Evolutionary conservation across 1,139 yeast species (phyloP).

Genomic region (Debaryomyces coudertii): DNA sequence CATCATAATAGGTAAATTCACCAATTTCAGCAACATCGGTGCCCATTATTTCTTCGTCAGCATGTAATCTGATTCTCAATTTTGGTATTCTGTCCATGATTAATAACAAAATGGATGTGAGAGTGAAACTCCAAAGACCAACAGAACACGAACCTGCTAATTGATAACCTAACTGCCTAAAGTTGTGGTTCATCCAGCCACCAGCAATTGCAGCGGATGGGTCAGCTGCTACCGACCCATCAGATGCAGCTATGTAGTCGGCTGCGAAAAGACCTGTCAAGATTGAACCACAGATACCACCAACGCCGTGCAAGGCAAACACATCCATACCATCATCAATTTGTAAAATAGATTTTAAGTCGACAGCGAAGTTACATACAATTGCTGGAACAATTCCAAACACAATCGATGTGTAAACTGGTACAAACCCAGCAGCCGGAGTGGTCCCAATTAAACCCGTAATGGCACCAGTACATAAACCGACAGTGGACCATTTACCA

Average conservation of each 20-base stretch:
- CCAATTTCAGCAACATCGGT: slow-evolving; percentile 89
- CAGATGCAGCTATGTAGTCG: slow-evolving; percentile 83
- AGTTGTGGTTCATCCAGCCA: slow-evolving; percentile 95
- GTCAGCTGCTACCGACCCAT: slow-evolving; percentile 59
- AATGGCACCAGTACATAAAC: slow-evolving; percentile 90
- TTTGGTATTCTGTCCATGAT: slow-evolving; percentile 80
- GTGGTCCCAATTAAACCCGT: slow-evolving; percentile 96
- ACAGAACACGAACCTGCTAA: slow-evolving; percentile 80
- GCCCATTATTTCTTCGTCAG: slow-evolving; percentile 89
- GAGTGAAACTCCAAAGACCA: slow-evolving; percentile 77
- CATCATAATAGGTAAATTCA: slow-evolving; percentile 75
- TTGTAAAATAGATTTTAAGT: slow-evolving; percentile 67
- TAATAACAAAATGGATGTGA: slow-evolving; percentile 72
- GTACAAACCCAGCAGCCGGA: slow-evolving; percentile 96
- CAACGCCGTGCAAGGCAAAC: slow-evolving; percentile 91
- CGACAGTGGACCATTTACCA: slow-evolving; percentile 92
- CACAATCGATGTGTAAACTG: slow-evolving; percentile 82
- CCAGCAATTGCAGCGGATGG: slow-evolving; percentile 60
- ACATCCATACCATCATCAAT: slow-evolving; percentile 97
- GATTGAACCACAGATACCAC: slow-evolving; percentile 83
- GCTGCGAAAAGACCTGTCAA: slow-evolving; percentile 94
- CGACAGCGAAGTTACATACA: slow-evolving; percentile 83
- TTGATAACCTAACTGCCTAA: slow-evolving; percentile 88
- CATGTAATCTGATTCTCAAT: slow-evolving; percentile 79
- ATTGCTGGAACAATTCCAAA: slow-evolving; percentile 82